A percentile compares a stretch with the other conserved stretches of the same genome.
Evolutionary conservation across 129 eudicot genomes (phyloP).

Genomic region (Lactuca sativa): DNA sequence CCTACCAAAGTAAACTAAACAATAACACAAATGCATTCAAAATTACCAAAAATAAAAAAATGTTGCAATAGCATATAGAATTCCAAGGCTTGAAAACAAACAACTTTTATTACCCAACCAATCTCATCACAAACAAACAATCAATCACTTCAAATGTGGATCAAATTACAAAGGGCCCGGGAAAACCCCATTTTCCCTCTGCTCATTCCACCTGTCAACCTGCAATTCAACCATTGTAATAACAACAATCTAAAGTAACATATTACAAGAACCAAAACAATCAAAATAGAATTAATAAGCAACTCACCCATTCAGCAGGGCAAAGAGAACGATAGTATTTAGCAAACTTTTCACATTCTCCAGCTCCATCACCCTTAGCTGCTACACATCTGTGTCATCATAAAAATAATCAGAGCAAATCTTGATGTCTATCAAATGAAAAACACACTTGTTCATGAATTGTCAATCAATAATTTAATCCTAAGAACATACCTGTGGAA

Average conservation of each 20-base stretch:
- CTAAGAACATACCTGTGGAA: conserved; percentile 56
- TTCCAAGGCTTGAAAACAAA: background rate
- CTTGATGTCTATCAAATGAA: background rate
- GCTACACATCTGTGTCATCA: conserved; percentile 43
- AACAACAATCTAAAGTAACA: background rate
- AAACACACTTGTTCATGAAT: too few species aligned
- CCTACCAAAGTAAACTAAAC: background rate
- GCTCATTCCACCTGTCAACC: conserved; percentile 75
- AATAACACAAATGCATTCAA: background rate
- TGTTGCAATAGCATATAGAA: background rate
- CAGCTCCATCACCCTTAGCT: conserved; percentile 57
- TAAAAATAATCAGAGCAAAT: background rate
- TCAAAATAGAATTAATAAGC: background rate
- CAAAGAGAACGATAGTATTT: conserved; percentile 68
- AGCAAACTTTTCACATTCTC: conserved; percentile 54
- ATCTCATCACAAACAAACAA: conserved; percentile 4
- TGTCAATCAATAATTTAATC: background rate
- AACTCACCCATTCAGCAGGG: conserved; percentile 68
- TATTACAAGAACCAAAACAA: background rate
- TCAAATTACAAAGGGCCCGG: conserved; percentile 56
- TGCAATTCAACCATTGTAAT: conserved; percentile 20
- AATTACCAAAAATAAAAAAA: background rate
- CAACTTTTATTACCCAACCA: conserved; percentile 16
- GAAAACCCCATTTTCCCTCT: conserved; percentile 61
- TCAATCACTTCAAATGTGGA: background rate